phyloP scores from a whole-genome alignment of 202 grass and related monocot species.

The Schoenoplectus tabernaemontani region DNA sequence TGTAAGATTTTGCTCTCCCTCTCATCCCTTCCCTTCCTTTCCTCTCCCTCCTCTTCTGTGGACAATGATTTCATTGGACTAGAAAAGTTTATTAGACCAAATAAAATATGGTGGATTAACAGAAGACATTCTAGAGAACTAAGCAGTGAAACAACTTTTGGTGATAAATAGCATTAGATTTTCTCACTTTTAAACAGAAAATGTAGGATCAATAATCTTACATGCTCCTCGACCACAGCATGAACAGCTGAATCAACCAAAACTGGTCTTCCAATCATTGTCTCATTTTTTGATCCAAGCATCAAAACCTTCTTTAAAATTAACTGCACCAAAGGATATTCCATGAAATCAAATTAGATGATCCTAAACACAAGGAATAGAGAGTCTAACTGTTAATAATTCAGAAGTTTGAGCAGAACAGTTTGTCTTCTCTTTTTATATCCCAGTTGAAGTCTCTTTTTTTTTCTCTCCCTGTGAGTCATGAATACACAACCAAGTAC shows the following conservation, averaged over 20 bases:
- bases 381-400: neutral
- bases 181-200: neutral
- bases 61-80: neutral
- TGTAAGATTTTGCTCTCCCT: no score
- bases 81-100: neutral
- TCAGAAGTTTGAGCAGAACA: no score
- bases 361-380: slow-evolving; percentile 5
- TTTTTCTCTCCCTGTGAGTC: neutral
- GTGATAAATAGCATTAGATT: neutral
- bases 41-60: no score
- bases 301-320: slow-evolving; percentile 79
- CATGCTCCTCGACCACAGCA: slow-evolving; percentile 96
- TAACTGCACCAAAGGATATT: slow-evolving; percentile 48
- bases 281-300: slow-evolving; percentile 78
- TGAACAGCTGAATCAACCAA: slow-evolving; percentile 66
- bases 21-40: no score
- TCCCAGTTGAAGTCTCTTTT: no score
- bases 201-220: slow-evolving; percentile 33
- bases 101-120: neutral
- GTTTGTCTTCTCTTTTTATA: no score
- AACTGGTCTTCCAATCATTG: slow-evolving; percentile 78
- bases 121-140: slow-evolving; percentile 20
- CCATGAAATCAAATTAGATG: neutral
- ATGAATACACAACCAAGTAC: neutral
- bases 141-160: slow-evolving; percentile 12